A percentile compares a stretch with the other conserved stretches of the same genome.
These are phyloP conservation scores for Gilbertella persicaria DNA, from an alignment of 371 early-diverging fungal species.

Conservation along the genomic window DNA sequence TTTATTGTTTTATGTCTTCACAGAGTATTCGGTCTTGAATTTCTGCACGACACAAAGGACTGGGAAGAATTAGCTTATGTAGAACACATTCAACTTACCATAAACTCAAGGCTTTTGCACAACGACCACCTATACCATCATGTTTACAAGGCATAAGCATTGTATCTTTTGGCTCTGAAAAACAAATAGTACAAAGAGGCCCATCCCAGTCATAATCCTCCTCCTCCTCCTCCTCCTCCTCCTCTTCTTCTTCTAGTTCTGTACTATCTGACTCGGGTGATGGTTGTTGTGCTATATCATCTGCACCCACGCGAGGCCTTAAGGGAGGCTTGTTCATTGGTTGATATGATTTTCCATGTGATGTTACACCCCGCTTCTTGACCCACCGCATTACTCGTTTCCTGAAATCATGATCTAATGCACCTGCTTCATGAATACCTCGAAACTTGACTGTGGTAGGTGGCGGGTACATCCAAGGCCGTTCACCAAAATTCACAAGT, in stretches of 20 bases:
- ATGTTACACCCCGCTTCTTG: constrained; percentile 19
- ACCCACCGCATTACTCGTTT: constrained; percentile 26
- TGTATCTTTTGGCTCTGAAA: constrained; percentile 44
- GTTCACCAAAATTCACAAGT: constrained; percentile 47
- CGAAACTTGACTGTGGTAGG: constrained; percentile 29
- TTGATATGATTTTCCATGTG: constrained; percentile 14
- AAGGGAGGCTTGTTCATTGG: constrained; percentile 16
- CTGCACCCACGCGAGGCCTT: constrained; percentile 15
- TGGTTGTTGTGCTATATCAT: not conserved
- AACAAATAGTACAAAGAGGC: constrained; percentile 41
- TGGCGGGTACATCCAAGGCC: constrained; percentile 50
- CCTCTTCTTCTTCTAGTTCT: constrained; percentile 3
- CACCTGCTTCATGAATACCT: constrained; percentile 35
- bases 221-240: constrained; percentile 7
- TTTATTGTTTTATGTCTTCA: not conserved
- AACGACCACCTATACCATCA: constrained; percentile 40
- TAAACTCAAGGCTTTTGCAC: constrained; percentile 35
- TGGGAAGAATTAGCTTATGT: not conserved
- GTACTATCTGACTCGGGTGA: constrained; percentile 14
- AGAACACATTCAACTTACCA: constrained; percentile 28
- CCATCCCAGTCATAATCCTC: constrained; percentile 37
- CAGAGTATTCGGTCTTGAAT: constrained; percentile 7
- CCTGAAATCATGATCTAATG: constrained; percentile 23
- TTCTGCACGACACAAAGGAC: constrained; percentile 17
- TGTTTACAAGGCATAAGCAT: constrained; percentile 47